Conservation (phyloP, 768 basidiomycete genomes). For the Lactifluus rugatus region DNA sequence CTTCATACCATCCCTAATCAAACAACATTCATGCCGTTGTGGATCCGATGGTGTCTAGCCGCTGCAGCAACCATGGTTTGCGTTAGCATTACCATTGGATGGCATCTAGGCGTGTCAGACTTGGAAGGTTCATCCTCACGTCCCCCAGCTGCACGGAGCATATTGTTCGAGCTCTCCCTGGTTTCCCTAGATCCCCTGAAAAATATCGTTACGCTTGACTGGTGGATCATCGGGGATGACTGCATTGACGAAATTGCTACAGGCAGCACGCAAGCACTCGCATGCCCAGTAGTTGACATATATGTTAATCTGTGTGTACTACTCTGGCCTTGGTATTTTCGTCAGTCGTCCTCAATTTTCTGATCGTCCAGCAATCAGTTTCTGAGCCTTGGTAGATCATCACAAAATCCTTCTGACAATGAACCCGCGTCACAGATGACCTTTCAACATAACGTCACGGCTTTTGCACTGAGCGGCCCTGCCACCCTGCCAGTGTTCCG, state of each 20-base stretch:
- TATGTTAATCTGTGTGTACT: slow-evolving; percentile 6
- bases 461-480: neutral
- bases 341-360: neutral
- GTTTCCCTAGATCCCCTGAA: slow-evolving; percentile 1
- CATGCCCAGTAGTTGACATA: slow-evolving; percentile 5
- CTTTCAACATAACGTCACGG: slow-evolving; percentile 6
- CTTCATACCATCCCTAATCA: neutral
- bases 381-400: neutral
- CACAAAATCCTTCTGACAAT: neutral
- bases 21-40: neutral
- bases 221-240: slow-evolving; percentile 4
- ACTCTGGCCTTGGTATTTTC: neutral
- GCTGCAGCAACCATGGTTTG: neutral
- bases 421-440: neutral
- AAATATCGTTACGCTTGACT: slow-evolving; percentile 1
- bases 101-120: neutral
- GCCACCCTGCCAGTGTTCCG: neutral
- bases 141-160: neutral
- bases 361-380: neutral
- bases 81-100: slow-evolving; percentile 2
- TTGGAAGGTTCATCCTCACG: neutral
- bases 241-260: neutral
- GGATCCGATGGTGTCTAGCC: neutral
- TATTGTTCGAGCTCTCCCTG: slow-evolving; percentile 1
- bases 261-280: neutral